phyloP scores from a whole-genome alignment of 2,329 filamentous ascomycete genomes.

The Paecilomyces niveus region DNA sequence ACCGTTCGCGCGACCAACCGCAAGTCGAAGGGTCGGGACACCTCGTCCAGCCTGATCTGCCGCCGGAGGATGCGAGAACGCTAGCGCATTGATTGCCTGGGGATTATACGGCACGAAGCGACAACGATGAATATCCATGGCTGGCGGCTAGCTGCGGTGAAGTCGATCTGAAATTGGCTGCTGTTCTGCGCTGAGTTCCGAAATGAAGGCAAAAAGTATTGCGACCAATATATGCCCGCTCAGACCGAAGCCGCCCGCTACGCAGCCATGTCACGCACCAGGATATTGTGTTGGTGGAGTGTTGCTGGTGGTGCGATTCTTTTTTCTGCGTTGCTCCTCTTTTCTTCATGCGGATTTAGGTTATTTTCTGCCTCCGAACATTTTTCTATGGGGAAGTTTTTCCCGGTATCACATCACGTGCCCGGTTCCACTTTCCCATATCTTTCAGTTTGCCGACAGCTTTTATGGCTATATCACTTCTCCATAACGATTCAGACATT shows the following conservation, averaged over 20 bases:
- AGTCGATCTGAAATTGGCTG: slow-evolving; percentile 8
- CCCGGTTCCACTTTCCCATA: slow-evolving; percentile 6
- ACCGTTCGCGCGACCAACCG: slow-evolving; percentile 86
- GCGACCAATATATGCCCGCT: slow-evolving; percentile 13
- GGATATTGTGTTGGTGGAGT: slow-evolving; percentile 7
- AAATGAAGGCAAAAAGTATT: slow-evolving; percentile 7
- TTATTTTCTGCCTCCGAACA: slow-evolving; percentile 23
- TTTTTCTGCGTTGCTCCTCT: slow-evolving; percentile 10
- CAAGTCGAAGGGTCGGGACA: slow-evolving; percentile 63
- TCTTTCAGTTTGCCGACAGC: not conserved
- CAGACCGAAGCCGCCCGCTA: slow-evolving; percentile 12
- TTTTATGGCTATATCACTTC: too few species aligned
- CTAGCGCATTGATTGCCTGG: slow-evolving; percentile 86
- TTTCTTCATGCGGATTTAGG: slow-evolving; percentile 10
- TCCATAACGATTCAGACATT: too few species aligned
- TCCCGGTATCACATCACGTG: slow-evolving; percentile 18
- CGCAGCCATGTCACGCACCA: slow-evolving; percentile 13
- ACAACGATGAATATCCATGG: slow-evolving; percentile 94
- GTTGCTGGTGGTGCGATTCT: slow-evolving; percentile 16
- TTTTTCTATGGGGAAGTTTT: slow-evolving; percentile 14
- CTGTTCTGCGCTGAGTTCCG: slow-evolving; percentile 1
- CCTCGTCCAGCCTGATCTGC: slow-evolving; percentile 39
- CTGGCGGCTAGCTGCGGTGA: slow-evolving; percentile 7
- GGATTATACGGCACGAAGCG: slow-evolving; percentile 91
- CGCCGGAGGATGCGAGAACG: slow-evolving; percentile 71